These are phyloP conservation scores for Schizopora paradoxa DNA, from an alignment of 1,284 basidiomycete species.

Conservation along the genomic window DNA sequence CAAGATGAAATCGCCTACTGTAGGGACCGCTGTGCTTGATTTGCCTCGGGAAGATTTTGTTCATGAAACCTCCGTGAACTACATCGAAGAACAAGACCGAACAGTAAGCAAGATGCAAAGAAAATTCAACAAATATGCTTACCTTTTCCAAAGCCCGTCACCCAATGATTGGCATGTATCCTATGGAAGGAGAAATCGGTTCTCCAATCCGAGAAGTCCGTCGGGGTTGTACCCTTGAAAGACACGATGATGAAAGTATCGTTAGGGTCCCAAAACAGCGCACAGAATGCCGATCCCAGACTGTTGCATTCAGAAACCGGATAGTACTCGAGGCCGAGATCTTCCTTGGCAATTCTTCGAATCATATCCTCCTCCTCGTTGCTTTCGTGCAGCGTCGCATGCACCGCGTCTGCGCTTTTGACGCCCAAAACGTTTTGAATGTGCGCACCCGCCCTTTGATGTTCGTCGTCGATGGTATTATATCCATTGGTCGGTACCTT, in stretches of 20 bases:
- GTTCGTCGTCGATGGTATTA: too few relatives aligned
- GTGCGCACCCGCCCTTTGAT: too few relatives aligned
- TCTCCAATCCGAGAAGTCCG: slow-evolving; percentile 32
- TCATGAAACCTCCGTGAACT: slow-evolving; percentile 27
- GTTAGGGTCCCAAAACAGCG: slow-evolving; percentile 22
- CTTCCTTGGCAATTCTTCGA: slow-evolving; percentile 11
- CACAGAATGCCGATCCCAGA: slow-evolving; percentile 21
- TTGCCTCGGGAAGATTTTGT: slow-evolving; percentile 24
- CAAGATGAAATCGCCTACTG: too few relatives aligned
- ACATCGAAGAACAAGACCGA: too few relatives aligned
- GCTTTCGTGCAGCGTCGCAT: slow-evolving; percentile 11
- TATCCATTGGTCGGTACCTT: too few relatives aligned
- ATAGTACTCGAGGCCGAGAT: slow-evolving; percentile 19
- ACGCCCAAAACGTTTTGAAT: slow-evolving; percentile 17
- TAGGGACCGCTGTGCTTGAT: slow-evolving; percentile 21
- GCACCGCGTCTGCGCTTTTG: slow-evolving; percentile 14
- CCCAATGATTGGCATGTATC: slow-evolving; percentile 21
- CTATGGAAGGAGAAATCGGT: slow-evolving; percentile 27
- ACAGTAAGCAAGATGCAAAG: too few relatives aligned
- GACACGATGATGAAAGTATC: slow-evolving; percentile 23
- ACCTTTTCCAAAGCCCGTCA: slow-evolving; percentile 25
- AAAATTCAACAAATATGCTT: background rate
- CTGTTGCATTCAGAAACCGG: slow-evolving; percentile 25
- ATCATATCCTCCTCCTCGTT: slow-evolving; percentile 21
- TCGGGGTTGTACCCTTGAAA: slow-evolving; percentile 30